Base-by-base conservation (phyloP, 2,329 filamentous ascomycete genomes). In the Cladosporium sp. region DNA sequence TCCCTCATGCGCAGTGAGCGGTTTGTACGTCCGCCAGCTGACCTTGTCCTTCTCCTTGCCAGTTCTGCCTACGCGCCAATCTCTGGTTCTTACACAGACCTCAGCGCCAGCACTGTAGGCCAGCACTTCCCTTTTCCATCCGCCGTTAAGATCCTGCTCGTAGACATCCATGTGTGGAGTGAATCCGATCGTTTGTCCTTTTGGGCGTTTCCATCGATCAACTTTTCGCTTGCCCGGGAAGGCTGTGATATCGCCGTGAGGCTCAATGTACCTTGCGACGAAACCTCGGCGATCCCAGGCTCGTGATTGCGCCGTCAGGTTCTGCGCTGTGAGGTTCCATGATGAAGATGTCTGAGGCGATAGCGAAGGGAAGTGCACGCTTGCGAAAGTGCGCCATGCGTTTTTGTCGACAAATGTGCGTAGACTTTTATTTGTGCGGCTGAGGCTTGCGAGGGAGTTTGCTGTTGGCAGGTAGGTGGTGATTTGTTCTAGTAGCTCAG, bases 31-130 rank as follows among this genome's bases (percentile, higher is more conserved):
- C 35, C 76, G 73, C 80, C 81, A 85, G 19, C 52, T 59, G 6
- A 63, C 60, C n/a, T 47, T 47, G 32, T 56, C 57, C 6, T 24
- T 50, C 39, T 65, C 63, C 35, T 61, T 57, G 12, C 57, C 71
- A 25, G 22, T 25, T 37, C 49, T 58, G 17, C 48, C 28, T 9
- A 37, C 35, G 5, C 20, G 32, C 32, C 55, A 67, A 1, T 74
- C 77, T 22, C 74, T 74, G 55, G 78, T 72, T 62, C 77, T 79
- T 10, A 77, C 72, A 4, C 81, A 70, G 9, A 87, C 66, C 58
- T 83, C 77, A 2, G 83, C 79, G 1, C 81, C 84, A 12, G 83
- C 83, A 53, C 83, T 83, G 78, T 82, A 85, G 2, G 78, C 81
- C 7, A 87, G 67, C 0, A 83, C 77, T 65, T 86, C 83, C 63